Conservation (phyloP, 2,329 filamentous ascomycete species). For the Botrytis hyacinthi region DNA sequence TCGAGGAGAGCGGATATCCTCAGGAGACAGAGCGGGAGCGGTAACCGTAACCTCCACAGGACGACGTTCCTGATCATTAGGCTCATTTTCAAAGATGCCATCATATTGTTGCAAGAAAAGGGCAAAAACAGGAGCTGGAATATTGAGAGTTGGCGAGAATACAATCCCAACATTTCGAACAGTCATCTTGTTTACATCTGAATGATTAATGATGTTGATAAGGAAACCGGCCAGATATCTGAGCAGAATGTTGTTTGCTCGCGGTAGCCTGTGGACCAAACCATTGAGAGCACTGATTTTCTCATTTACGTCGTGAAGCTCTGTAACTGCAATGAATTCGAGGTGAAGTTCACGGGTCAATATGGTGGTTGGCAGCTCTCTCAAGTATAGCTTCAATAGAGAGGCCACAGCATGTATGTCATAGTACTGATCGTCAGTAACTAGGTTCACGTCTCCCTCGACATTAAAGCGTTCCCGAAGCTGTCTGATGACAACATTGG, state of each 20-base stretch:
- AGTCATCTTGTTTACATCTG: slow-evolving; percentile 95
- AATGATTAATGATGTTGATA: slow-evolving; percentile 87
- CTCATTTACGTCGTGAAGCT: slow-evolving; percentile 70
- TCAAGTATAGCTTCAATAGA: slow-evolving; percentile 87
- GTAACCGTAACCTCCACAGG: slow-evolving; percentile 47
- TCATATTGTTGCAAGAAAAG: slow-evolving; percentile 90
- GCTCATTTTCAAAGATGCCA: slow-evolving; percentile 73
- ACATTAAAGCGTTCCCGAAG: slow-evolving; percentile 90
- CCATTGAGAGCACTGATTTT: slow-evolving; percentile 75
- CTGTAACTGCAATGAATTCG: slow-evolving; percentile 81
- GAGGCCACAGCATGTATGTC: slow-evolving; percentile 96
- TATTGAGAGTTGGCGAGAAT: slow-evolving; percentile 95
- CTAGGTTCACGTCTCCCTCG: slow-evolving; percentile 85
- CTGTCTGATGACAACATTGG: slow-evolving; percentile 87
- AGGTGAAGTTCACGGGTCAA: slow-evolving; percentile 86
- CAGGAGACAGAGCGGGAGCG: slow-evolving; percentile 46
- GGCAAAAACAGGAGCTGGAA: slow-evolving; percentile 90
- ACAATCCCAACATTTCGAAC: slow-evolving; percentile 97
- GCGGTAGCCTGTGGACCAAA: slow-evolving; percentile 76
- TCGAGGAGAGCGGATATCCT: slow-evolving; percentile 61
- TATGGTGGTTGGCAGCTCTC: slow-evolving; percentile 88
- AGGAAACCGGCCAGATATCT: slow-evolving; percentile 84
- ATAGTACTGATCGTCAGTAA: slow-evolving; percentile 80
- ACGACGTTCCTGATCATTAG: slow-evolving; percentile 61
- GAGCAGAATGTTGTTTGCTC: slow-evolving; percentile 76